Evolutionary conservation across 108 stramenopile species (phyloP), one percentile per base, ranked within the genome.

Genomic region (Skeletonema menzelii): DNA sequence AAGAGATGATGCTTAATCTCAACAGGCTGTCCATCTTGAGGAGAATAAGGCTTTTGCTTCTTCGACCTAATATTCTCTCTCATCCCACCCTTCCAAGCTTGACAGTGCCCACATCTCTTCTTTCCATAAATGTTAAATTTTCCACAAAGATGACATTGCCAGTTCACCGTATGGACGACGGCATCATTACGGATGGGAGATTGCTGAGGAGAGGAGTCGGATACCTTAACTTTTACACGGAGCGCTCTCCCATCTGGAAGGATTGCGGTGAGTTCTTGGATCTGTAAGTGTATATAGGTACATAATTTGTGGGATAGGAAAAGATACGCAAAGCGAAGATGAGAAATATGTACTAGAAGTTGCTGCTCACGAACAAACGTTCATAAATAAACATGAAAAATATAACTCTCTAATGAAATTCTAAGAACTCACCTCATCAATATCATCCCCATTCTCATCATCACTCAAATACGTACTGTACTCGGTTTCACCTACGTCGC

Each of bases 101-200:
- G 70, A 61, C 70, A 72, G 14, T 22, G 35, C 8, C 61, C 47
- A 42, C 70, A 72, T 72, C 70, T 62, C 61, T 72, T 72, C 20
- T 72, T 72, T 1, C 59, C 40, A 19, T 40, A 17, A 2, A 62
- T 44, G 2, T 56, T 72, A 19, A 24, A 31, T 28, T 59, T 59
- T 27, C 59, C 28, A 46, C 70, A 72, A 26, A 37, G 59, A 46
- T 62, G 61, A 19, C 70, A 72, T 2, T 60, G 8, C 70, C 70
- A 72, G 6, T 15, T 37, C 49, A 0, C 20, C 22, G 19, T 7
- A 1, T 22, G 7, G 49, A 8, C 5, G 20, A 10, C 22, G 20
- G 15, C 22, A 53, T 24, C 22, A 53, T 53, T 7, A 24, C 49
- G 49, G 49, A 7, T 2, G 20, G 40, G 40, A 2, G 40, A 42